Evolutionary conservation across 768 basidiomycete species (phyloP), one percentile per base, ranked within the genome.

Genomic region (Rhizopogon sp.): DNA sequence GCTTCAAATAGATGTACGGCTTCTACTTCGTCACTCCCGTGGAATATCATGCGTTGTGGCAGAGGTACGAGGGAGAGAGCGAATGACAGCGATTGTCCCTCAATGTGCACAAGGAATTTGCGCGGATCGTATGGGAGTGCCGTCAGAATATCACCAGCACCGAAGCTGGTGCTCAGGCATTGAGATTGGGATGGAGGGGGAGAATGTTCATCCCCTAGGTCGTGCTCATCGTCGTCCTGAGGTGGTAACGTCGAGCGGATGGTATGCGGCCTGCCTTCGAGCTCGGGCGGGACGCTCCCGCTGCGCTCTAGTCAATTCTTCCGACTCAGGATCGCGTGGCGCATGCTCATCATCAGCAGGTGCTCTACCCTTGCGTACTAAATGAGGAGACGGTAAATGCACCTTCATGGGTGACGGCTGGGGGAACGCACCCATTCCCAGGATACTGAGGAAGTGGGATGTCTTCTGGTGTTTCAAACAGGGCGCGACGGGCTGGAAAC

Each of bases 381-480:
- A 4, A 13, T 39, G 29, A 14, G 54, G 13, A 1, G 64, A 54
- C 35, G 59, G 44, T 62, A 86, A 85, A 10, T 78, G 73, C 0
- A 79, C 58, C 52, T 79, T 79, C 61, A 83, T 70, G 1, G 88
- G 87, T 3, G 90, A 89, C 22, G 83, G 87, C 58, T 85, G 87
- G 29, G 92, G 94, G 63, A 95, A 90, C 17, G 80, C 84, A 28
- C 93, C 93, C 93, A 95, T 61, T 95, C 94, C 93, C 93, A 95
- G 6, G 89, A 88, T 93, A 93, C 64, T 90, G 87, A 20, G 56
- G 31, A 4, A 66, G 62, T 3, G 72, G 72, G 42, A 72, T 57
- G 20, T 83, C 82, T 7, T 79, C 79, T 8, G 82, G 83, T 3
- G 87, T 83, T 61, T 83, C 85, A 11, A 85, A 87, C 13, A 79